Evolutionary conservation across 2,329 filamentous ascomycete genomes (phyloP), one percentile per base, ranked within the genome.

Genomic region (Mollisiaceae sp.): DNA sequence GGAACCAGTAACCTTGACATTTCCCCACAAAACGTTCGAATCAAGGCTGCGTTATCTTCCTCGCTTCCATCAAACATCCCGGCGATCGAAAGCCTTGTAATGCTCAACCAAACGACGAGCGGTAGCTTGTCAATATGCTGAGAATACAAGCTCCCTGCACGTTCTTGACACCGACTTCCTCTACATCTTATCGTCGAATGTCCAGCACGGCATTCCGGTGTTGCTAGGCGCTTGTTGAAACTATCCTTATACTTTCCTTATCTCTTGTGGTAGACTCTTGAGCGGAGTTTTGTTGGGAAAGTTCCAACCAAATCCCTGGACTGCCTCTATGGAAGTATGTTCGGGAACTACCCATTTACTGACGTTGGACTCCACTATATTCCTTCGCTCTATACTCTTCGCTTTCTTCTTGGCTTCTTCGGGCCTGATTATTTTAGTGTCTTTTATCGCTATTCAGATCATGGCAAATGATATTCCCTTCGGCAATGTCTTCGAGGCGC

Each of bases 331-430:
- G 64, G 64, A 65, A 41, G 56, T 69, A 9, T 59, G 55, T 3
- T 69, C 62, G 67, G 67, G 67, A n/a, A 41, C 47, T 67, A 67
- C 36, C 67, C 67, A n/a, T 65, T 69, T 47, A 65, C 65, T 20
- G 65, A 69, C 62, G 64, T 62, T 22, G 65, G 62, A 32, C 54
- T 64, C 41, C 63, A 64, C 11, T 67, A 62, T 45, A 36, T 67
- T 2, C 36, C 69, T 6, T 74, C 80, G n/a, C 77, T 82, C 39
- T 82, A 82, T n/a, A 79, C 79, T 1, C 76, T 88, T 0, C 80
- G 86, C 5, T 83, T 86, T 63, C 77, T 85, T 45, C 80, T 87
- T 36, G 85, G 85, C 55, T 72, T 85, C 0, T 81, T 86, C 47
- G 85, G 87, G 81, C 59, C 27, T 63, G 47, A 1, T 68, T 67